Base-by-base conservation (phyloP, 371 early-diverging fungal genomes). In the Lichtheimia ramosa region DNA sequence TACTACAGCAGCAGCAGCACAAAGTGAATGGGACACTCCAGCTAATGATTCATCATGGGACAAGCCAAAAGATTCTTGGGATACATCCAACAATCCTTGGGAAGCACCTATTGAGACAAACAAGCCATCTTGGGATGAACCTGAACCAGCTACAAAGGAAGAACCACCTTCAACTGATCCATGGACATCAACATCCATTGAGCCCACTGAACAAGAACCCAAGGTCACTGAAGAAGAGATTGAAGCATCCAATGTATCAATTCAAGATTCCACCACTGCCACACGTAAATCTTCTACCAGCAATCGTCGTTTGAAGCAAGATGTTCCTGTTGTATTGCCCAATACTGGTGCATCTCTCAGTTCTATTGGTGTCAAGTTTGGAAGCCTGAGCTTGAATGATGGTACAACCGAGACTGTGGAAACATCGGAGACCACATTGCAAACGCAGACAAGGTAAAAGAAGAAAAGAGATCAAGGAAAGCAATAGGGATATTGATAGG, bases 241-340 rank as follows among this genome's bases (percentile, higher is more conserved):
- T 10, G 39, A 41, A 21, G 2, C 51, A 51, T 51, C 25, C n/a
- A 21, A 18, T 20, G 25, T 15, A n/a, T 21, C 43, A 25, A 28
- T 41, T 21, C 21, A 52, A 7, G 43, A 48, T 13, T 50, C 28
- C 14, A 49, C 34, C 5, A 34, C 57, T 13, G 13, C 56, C 18
- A 49, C 58, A 1, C 39, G 53, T 13, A 53, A 21, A 46, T n/a
- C 18, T 16, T 18, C 21, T 46, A 21, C 46, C 46, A 14, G 46
- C n/a, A 57, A 54, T 25, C 86, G 77, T 63, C 82, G 79, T 59
- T 83, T 92, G 64, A 87, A 90, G 64, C 94, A 94, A 72, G 93
- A 93, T 63, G 89, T 88, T 7, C 85, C 94, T 27, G 94, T 95
- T 21, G 92, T 93, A 14, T 91, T 94, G 87, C 94, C 94, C 5